Conservation (phyloP, 495 filamentous ascomycete species). For the Penicillium steckii region DNA sequence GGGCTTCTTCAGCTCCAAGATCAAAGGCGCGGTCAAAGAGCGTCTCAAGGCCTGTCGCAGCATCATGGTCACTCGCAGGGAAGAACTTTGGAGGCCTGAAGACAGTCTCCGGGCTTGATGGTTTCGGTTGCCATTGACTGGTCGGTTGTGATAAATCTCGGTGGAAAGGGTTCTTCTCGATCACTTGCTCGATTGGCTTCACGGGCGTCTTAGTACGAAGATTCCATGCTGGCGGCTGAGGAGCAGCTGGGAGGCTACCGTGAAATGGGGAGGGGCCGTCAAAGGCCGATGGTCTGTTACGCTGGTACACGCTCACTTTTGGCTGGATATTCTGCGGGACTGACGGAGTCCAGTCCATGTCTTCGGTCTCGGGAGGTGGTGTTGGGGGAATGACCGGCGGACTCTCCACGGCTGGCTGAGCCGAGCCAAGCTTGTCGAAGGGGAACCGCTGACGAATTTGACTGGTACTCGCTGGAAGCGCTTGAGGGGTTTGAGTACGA, state of each 20-base stretch:
- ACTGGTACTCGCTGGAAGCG: constrained; percentile 19
- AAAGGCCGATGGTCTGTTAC: constrained; percentile 31
- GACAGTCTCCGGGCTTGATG: constrained; percentile 23
- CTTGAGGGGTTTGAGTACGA: constrained; percentile 10
- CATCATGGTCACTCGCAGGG: constrained; percentile 37
- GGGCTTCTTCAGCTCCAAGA: constrained; percentile 39
- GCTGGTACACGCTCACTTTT: constrained; percentile 30
- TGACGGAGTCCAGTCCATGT: constrained; percentile 86
- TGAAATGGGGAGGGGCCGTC: constrained; percentile 56
- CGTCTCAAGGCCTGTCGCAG: constrained; percentile 47
- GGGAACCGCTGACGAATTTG: constrained; percentile 36
- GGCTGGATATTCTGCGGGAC: constrained; percentile 45
- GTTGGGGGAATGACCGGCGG: constrained; percentile 34
- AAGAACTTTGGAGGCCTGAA: constrained; percentile 55
- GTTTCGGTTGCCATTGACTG: constrained; percentile 20
- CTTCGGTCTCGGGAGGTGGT: constrained; percentile 40
- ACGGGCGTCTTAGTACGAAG: constrained; percentile 56
- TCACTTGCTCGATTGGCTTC: constrained; percentile 33
- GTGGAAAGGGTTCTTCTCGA: constrained; percentile 41
- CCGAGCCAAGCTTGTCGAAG: constrained; percentile 37
- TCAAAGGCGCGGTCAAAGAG: constrained; percentile 46
- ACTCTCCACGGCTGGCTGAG: constrained; percentile 20
- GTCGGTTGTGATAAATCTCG: constrained; percentile 21
- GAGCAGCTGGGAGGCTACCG: constrained; percentile 63
- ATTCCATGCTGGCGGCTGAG: constrained; percentile 60